Evolutionary conservation across 2,329 filamentous ascomycete genomes (phyloP), one percentile per base, ranked within the genome.

Genomic region (Monilinia fructigena): DNA sequence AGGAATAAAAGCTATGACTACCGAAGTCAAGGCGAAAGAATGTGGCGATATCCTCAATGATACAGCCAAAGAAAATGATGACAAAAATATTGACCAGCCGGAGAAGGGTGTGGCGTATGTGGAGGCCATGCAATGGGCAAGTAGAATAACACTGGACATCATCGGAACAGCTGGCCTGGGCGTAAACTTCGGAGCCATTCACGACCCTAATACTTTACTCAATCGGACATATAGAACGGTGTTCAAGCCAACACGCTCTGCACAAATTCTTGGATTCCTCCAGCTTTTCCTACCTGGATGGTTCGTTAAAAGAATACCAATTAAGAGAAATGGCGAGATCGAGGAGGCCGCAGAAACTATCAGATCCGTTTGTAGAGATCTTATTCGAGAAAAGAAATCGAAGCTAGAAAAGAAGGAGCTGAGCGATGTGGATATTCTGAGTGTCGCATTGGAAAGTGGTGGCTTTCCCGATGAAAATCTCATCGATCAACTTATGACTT

Each of bases 401-500:
- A 81, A 82, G 56, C 74, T 88, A 28, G 77, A 79, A 47, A 78
- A 79, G 68, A 81, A 83, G 67, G 79, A 83, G 67, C 77, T 78
- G 31, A 78, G 78, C 1, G 86, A 87, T 55, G 77, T 85, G 10
- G 92, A 96, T 76, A 95, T 97, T 67, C 81, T 96, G 45, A 92
- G 89, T 0, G 89, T 94, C 0, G 92, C 92, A 20, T 80, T 96
- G 58, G 85, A 89, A 75, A 92, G 87, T 50, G 90, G 90, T 56
- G 86, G 82, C 7, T 95, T 96, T 78, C 84, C 80, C 16, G 91
- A 95, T 69, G 89, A 92, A 59, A 87, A 92, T 68, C 84, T 96
- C n/a, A 85, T 92, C 47, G 90, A 95, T 76, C 92, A 96, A 78
- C 85, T 95, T 75, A 95, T 96, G 91, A 96, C 91, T 0, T 95